Base-by-base conservation (phyloP, 2,329 filamentous ascomycete genomes). In the Fusarium sp. region DNA sequence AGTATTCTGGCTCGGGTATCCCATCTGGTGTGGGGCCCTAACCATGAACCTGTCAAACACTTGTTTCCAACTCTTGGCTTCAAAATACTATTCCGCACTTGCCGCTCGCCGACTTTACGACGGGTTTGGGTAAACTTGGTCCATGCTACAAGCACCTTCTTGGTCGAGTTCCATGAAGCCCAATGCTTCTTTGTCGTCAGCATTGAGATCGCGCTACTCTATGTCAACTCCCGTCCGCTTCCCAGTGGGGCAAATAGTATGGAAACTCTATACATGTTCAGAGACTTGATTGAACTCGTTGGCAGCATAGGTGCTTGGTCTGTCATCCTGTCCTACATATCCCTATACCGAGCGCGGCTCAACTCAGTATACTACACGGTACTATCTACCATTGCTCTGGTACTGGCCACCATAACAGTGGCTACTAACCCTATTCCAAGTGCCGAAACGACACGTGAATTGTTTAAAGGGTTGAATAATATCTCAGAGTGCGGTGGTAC, bases 131-230 rank as follows among this genome's bases (percentile, higher is more conserved):
- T 0, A 6, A 35, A 35, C 33, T 35, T 70, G 4, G n/a, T 66
- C 2, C 22, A 66, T 2, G 71, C 66, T 1, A 73, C 71, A 0
- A 67, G 50, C 41, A 73, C 66, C 0, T 70, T 73, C 14, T 66
- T 73, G 0, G 69, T 67, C 10, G 71, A 73, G n/a, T 31, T 73
- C 6, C 71, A 73, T 7, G 69, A 73, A 64, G 62, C 66, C 1
- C 71, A 73, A 1, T 73, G 71, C 11, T 73, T 73, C 18, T 64
- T 73, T 4, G 52, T 73, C 2, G 29, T 31, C 0, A 71, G 62
- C 6, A 64, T 73, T 0, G 69, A 59, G 4, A 67, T 70, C 2
- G 71, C 69, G 0, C 10, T 73, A 0, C 31, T 73, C 4, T 60
- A 61, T 6, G 45, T 61, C 0, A 67, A 29, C 6, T 69, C 65